phyloP scores from a whole-genome alignment of 2,329 filamentous ascomycete species.

The Penicillium sp. region DNA sequence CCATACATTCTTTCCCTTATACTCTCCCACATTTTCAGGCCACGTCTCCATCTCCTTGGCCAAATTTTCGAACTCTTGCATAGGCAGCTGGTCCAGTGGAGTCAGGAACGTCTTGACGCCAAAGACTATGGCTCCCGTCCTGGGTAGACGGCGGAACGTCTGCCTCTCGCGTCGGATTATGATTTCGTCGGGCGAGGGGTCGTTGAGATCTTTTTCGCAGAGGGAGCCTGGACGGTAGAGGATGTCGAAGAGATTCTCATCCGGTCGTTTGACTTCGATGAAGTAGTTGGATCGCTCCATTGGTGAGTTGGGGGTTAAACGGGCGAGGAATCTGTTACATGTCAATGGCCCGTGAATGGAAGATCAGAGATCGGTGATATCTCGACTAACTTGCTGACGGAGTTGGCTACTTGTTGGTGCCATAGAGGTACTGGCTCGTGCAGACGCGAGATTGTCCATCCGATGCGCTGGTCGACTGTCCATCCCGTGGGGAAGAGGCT shows the following conservation, averaged over 20 bases:
- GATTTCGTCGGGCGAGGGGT: conserved; percentile 41
- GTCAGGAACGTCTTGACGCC: conserved; percentile 50
- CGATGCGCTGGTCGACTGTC: conserved; percentile 50
- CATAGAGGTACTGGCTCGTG: conserved; percentile 50
- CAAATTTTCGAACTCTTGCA: conserved; percentile 43
- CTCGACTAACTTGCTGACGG: conserved; percentile 42
- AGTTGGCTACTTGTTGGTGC: conserved; percentile 47
- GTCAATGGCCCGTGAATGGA: background rate
- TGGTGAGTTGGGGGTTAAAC: conserved; percentile 42
- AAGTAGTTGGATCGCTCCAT: conserved; percentile 54
- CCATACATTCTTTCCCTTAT: conserved; percentile 48
- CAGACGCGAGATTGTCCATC: conserved; percentile 49
- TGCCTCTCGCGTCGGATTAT: conserved; percentile 51
- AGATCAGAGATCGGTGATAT: too few species aligned
- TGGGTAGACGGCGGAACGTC: conserved; percentile 49
- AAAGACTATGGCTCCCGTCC: conserved; percentile 48
- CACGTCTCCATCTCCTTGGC: conserved; percentile 46
- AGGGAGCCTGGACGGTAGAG: conserved; percentile 47
- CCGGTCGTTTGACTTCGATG: conserved; percentile 46
- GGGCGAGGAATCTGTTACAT: conserved; percentile 44
- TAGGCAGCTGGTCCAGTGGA: conserved; percentile 40
- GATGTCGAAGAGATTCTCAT: conserved; percentile 39
- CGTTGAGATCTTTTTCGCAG: conserved; percentile 36
- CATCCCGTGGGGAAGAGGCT: conserved; percentile 56
- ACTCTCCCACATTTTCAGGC: conserved; percentile 45